Conservation (phyloP, 2,329 filamentous ascomycete species). For the Nemania diffusa region DNA sequence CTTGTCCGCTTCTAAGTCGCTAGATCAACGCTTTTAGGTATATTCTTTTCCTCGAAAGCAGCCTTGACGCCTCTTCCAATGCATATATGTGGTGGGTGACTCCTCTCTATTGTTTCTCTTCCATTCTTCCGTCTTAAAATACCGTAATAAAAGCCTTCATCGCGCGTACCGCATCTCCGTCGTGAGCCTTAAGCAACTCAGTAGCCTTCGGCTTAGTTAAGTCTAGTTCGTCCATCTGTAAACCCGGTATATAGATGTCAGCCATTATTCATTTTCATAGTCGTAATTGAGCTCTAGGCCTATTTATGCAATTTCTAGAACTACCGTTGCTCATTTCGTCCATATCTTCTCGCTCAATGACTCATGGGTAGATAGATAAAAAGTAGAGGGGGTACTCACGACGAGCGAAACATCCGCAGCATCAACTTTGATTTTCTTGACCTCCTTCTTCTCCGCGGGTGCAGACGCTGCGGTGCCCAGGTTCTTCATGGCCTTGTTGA, state of each 20-base stretch:
- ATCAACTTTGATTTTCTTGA: slow-evolving; percentile 78
- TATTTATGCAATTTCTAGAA: no score
- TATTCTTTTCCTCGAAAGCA: slow-evolving; percentile 16
- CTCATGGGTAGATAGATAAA: background rate
- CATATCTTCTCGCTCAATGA: background rate
- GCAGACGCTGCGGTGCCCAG: slow-evolving; percentile 54
- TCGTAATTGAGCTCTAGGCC: no score
- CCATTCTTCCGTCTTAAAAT: slow-evolving; percentile 13
- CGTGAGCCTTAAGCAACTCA: slow-evolving; percentile 76
- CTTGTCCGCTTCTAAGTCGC: background rate
- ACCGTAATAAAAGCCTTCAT: slow-evolving; percentile 66
- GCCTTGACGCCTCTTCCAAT: slow-evolving; percentile 32
- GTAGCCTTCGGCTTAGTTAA: slow-evolving; percentile 77
- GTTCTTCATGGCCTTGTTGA: slow-evolving; percentile 76
- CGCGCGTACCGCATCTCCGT: slow-evolving; percentile 75
- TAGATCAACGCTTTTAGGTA: background rate
- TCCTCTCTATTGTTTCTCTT: background rate
- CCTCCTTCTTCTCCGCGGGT: slow-evolving; percentile 56
- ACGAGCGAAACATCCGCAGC: slow-evolving; percentile 75
- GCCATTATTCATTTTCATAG: background rate
- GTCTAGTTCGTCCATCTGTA: slow-evolving; percentile 75
- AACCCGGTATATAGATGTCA: slow-evolving; percentile 2
- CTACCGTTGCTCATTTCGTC: no score
- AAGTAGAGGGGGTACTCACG: slow-evolving; percentile 56
- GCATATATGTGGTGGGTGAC: background rate